Base-by-base conservation (phyloP, 2,329 filamentous ascomycete genomes). In the Colletotrichum somersetense region DNA sequence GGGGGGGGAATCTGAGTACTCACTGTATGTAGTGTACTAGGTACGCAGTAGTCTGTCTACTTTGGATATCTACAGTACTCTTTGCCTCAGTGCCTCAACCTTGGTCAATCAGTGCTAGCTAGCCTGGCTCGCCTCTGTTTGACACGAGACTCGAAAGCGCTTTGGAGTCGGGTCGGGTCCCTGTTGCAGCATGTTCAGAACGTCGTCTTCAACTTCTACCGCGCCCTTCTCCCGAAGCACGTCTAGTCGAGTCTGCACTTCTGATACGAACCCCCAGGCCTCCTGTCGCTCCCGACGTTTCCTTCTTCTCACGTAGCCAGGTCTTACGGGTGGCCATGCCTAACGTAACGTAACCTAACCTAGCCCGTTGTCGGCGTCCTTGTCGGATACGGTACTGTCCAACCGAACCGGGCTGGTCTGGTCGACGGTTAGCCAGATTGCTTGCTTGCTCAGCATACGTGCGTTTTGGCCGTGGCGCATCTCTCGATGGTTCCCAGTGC, bases 321-420 rank as follows among this genome's bases (percentile, higher is more conserved):
- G 42, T n/a, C 30, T 44, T 20, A 38, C 16, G 40, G 42, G 53
- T 33, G 61, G 44, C 69, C 50, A 52, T 26, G 50, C 59, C 44
- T 44, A 20, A 66, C 38, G 52, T 38, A 57, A 18, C 59, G 44
- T 44, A 23, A 66, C 38, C 44, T 38, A 57, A 23, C 40, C 42
- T 16, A 55, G 35, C 48, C 35, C 48, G 20, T 46, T 48, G 38
- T 50, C 20, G 57, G 46, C 48, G 46, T 52, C 48, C 33, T 23
- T 40, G 44, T 48, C 63, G 40, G 58, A 68, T 48, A 30, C n/a
- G 38, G 35, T 18, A 35, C 48, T 57, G 16, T n/a, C 57, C 38
- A 46, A 35, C 56, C 46, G 38, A 42, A 30, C 20, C 30, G 4
- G 30, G 30, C 30, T 30, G 30, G 30, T 30, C 30, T 30, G 30